Evolutionary conservation across 176 grass and related monocot genomes (phyloP), one percentile per base, ranked within the genome.

Genomic region (Ensete glaucum): DNA sequence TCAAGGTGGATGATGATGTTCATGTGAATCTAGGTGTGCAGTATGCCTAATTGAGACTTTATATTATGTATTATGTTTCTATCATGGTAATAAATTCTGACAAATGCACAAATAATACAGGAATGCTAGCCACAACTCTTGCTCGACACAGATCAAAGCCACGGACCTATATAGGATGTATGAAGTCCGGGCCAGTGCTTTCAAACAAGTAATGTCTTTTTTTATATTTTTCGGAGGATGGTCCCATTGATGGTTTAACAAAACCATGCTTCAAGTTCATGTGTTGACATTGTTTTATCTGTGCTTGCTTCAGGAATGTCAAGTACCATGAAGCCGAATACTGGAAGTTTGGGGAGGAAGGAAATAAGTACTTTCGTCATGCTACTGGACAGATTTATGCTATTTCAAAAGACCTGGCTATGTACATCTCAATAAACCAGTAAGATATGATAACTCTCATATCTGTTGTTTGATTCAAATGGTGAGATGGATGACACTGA

Each of bases 301-400:
- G 79, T 52, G 20, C 72, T 62, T 80, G 20, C 72, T 62, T 80
- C 68, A 92, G 90, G 13, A 87, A 86, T 52, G 81, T 85, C 52
- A 92, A 87, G 59, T 87, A 92, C 77, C 86, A 92, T 73, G 90
- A 92, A 53, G 87, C 87, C 19, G 79, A 92, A 48, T 81, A 92
- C 66, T 92, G 90, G 90, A 92, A 92, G 79, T 92, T 92, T 69
- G 90, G 90, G 15, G 88, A 80, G 1, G 82, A 77, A 15, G 90
- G 90, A 16, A 92, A 92, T 79, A 89, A 87, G 67, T 92, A 92
- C 72, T 92, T 92, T 70, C 86, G 87, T 75, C 90, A 92, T 83
- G 90, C 90, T 73, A 89, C 90, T 12, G 64, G 84, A 19, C 90
- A 92, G 65, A 57, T 92, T 43, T 92, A 92, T 85, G 90, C 90